Base-by-base conservation (phyloP, 129 eudicot species). In the Chrysanthemum seticuspe region DNA sequence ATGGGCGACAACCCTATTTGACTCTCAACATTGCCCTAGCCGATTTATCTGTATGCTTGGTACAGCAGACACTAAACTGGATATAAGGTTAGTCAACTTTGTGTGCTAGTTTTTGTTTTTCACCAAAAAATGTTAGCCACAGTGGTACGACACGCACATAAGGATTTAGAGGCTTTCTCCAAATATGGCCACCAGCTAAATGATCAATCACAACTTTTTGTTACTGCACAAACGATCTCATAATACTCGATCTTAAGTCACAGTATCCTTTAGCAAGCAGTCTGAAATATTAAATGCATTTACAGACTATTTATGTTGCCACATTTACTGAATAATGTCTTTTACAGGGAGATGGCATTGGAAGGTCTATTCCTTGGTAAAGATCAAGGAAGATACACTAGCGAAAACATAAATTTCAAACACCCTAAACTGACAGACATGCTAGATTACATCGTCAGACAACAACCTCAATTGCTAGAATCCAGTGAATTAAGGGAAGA, bases 11-110 rank as follows among this genome's bases (percentile, higher is more conserved):
- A 84, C 96, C 68, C 81, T 94, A 80, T 94, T 94, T 79, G 98
- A 79, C 69, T 74, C 83, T 54, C 87, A 84, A 52, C 98, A 90
- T 76, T 94, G 96, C 78, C 93, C 98, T 40, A 94, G 97, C 80
- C 87, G 97, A 68, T 94, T 71, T 90, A 77, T 94, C 56, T 94
- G 98, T 67, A 94, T 94, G 98, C 86, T 94, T 94, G 97, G 84
- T 21, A 91, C 89, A 55, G 85, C 97, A 50, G 97, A 94, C 78
- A 52, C 76, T 51, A 90, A 87, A 80, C 76, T 94, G 91, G 98
- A 94, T 76, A 88, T 94, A 81, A 86, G 98, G 98, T 94, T 34
- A 34, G 73, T 76, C 64, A 34, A 71, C 56, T 47, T 16, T 68
- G 16, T 68, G 16, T 18, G 25, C 27, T 19, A 57, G 18, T 19